Evolutionary conservation across 768 basidiomycete species (phyloP), one percentile per base, ranked within the genome.

Genomic region (Pholiota molesta): DNA sequence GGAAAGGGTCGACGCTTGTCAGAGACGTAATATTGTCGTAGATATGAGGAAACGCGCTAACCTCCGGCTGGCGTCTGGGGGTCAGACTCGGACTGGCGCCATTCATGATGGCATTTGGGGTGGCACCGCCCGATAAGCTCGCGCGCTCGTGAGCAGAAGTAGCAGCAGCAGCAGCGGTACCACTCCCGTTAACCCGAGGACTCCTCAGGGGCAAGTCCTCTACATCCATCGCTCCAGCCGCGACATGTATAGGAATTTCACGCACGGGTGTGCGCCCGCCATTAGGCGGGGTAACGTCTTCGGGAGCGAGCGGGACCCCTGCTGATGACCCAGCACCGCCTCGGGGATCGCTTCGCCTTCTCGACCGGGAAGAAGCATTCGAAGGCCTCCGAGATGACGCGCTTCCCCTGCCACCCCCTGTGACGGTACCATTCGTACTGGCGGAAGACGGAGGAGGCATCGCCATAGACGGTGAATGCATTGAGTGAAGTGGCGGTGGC

Each of bases 191-290:
- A 7, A 54, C 53, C 13, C 59, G 51, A 9, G 59, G 59, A 28
- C 59, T 60, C 40, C 59, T 33, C 11, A 60, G 26, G 7, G 52
- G 40, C 39, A 53, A 37, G 10, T 60, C 59, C 19, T 60, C 59
- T 21, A 29, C 33, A 17, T 53, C 29, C 52, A 60, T 31, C 10
- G 37, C 59, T 10, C 26, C 10, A 26, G 23, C 29, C n/a, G 39
- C 16, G 11, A 19, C 42, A 16, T 40, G 52, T 11, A 47, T 39
- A 49, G 47, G 26, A 35, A 39, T 33, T 10, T 45, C 42, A 11
- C 57, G 33, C 10, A 31, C 45, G n/a, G 57, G 45, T 26, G 57
- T 58, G 33, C 57, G n/a, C 28, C 57, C 57, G 23, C 47, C 45
- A 35, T 33, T 49, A 5, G 53, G 53, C 13, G 45, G 45, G 2